Conservation (phyloP, 169 alveolate genomes). For the Blepharisma undulans region DNA sequence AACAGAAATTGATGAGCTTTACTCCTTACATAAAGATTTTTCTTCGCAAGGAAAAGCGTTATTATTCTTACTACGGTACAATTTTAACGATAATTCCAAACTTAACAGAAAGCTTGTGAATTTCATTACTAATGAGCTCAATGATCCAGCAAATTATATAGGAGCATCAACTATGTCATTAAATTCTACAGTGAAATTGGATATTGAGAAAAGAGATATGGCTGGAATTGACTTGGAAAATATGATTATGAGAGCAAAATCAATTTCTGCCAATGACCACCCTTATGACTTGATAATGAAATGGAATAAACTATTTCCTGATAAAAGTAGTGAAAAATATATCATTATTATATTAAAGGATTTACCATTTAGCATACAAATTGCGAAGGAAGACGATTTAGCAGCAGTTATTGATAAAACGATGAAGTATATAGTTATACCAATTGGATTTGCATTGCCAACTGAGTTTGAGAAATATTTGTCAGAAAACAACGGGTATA, state of each 20-base stretch:
- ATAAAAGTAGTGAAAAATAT: background rate
- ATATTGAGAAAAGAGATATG: background rate
- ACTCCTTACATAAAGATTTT: background rate
- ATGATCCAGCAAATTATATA: background rate
- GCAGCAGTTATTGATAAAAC: background rate
- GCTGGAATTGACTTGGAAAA: slow-evolving; percentile 10
- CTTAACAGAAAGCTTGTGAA: background rate
- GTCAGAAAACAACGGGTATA: background rate
- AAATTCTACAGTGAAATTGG: background rate
- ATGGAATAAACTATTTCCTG: background rate
- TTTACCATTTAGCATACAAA: background rate
- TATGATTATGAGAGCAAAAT: background rate
- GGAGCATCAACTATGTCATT: background rate
- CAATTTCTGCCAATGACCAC: background rate
- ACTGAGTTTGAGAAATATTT: background rate
- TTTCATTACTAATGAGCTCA: background rate
- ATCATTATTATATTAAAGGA: background rate
- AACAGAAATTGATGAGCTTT: background rate
- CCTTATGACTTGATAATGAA: slow-evolving; percentile 3
- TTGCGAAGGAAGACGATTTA: background rate
- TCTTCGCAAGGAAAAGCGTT: background rate
- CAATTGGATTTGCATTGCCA: background rate
- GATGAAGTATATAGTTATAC: background rate
- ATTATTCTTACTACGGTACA: background rate
- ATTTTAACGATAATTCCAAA: background rate